phyloP scores from a whole-genome alignment of 441 rosid species.

The Cnidoscolus chayamansa region DNA sequence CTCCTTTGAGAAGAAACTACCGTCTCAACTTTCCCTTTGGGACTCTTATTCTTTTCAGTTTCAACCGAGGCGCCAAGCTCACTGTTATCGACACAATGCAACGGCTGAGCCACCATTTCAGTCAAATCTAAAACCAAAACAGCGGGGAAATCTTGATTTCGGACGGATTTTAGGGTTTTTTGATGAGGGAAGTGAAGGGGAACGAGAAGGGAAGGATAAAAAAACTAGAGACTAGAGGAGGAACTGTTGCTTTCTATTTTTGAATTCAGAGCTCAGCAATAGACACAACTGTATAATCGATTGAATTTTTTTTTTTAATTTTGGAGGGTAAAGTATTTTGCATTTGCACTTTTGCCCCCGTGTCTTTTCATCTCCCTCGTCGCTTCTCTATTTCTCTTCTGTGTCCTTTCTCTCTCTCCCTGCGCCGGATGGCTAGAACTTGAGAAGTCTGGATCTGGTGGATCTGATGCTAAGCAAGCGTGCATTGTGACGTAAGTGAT shows the following conservation, averaged over 20 bases:
- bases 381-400: background rate
- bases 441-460: background rate
- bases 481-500: too few relatives aligned
- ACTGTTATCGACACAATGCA: background rate
- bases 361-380: slow-evolving; percentile 7
- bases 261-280: background rate
- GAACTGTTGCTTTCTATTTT: background rate
- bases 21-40: background rate
- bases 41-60: background rate
- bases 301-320: too few relatives aligned
- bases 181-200: background rate
- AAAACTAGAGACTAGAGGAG: background rate
- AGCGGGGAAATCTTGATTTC: background rate
- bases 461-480: background rate
- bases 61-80: background rate
- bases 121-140: slow-evolving; percentile 4
- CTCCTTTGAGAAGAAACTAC: slow-evolving; percentile 9
- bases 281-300: background rate
- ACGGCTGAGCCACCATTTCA: slow-evolving; percentile 11
- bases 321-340: background rate
- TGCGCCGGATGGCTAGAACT: background rate
- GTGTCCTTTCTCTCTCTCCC: background rate
- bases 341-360: background rate
- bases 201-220: too few relatives aligned
- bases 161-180: background rate